Base-by-base conservation (phyloP, 768 basidiomycete species). In the Nidularia pulvinata region DNA sequence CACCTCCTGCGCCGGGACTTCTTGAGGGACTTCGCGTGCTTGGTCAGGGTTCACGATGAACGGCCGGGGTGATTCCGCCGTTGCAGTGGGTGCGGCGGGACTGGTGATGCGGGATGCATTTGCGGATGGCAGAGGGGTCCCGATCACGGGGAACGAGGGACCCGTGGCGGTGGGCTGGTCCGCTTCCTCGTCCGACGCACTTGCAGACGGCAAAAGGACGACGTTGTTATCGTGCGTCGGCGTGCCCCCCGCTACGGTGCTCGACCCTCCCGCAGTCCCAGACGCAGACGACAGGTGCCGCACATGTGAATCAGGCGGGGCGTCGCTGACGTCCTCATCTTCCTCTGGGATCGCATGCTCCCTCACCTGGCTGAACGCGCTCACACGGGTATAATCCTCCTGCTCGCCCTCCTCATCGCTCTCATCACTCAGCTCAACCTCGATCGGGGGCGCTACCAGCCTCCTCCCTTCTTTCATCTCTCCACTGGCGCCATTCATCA, bases 341-440 rank as follows among this genome's bases (percentile, higher is more conserved):
- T 88, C 88, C 64, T 91, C 89, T 16, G 81, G 73, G 25, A 89
- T 90, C 57, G 82, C 75, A 13, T 85, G 79, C 80, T 69, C 50
- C 71, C 70, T 48, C 16, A 39, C 10, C 37, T 16, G 10, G 72
- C 65, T 5, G 58, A 66, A 51, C 57, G 69, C 55, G 74, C 69
- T 67, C 59, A 70, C 42, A 64, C 59, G 63, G 43, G 75, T 72
- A 55, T 67, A 78, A 6, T 68, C 69, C 5, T 71, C 64, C 43
- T 46, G 10, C 37, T 16, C 49, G 0, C 80, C 82, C 52, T 89
- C 87, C 19, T 61, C 78, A n/a, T 89, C 90, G 57, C 89, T 90
- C 65, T 91, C 89, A 64, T 91, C 91, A 58, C 89, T 91, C 60
- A 90, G 51, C 62, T 91, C 89, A 30, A 88, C 83, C 30, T 85